Evolutionary conservation across 345 rosid genomes (phyloP), one percentile per base, ranked within the genome.

Genomic region (Lepidium aucheri): DNA sequence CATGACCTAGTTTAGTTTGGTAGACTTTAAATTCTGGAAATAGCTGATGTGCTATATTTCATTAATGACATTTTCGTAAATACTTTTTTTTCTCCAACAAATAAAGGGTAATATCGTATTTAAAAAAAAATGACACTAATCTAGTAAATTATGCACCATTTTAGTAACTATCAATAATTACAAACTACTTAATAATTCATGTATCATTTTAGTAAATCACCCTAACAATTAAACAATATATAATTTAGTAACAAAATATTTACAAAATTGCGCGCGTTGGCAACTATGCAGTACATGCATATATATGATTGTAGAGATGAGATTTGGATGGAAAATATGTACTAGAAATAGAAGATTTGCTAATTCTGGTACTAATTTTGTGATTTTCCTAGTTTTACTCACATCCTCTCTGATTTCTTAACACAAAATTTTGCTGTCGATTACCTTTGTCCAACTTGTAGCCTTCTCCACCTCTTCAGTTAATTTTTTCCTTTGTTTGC

Each of bases 351-450:
- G 71, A 11, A 43, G 39, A 65, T 65, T 51, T 51, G 55, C 72
- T 73, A 73, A 65, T 32, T 63, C 40, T 38, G 16, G 75, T 63
- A 57, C 14, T 22, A 4, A 6, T 2, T 44, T 33, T 34, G 45
- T 58, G 66, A 42, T 28, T 30, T 57, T 52, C 78, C 71, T 75
- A 42, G 12, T 64, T 51, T 63, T 68, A 51, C 69, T 75, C 78
- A 20, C 62, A 75, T 40, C 67, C 73, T 50, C 56, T 63, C 54
- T 68, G 56, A 59, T 60, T 60, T 57, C 41, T 20, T 32, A 68
- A 70, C 70, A 38, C 73, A 69, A 59, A 72, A 20, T 1, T 40
- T 65, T 62, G 83, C 49, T 75, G 79, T 74, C 68, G 65, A 39
- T 72, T 65, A 50, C 32, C 49, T 41, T 72, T 64, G 65, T 72